Evolutionary conservation across 2,329 filamentous ascomycete genomes (phyloP).

Genomic region (Aureobasidium leucospermi): DNA sequence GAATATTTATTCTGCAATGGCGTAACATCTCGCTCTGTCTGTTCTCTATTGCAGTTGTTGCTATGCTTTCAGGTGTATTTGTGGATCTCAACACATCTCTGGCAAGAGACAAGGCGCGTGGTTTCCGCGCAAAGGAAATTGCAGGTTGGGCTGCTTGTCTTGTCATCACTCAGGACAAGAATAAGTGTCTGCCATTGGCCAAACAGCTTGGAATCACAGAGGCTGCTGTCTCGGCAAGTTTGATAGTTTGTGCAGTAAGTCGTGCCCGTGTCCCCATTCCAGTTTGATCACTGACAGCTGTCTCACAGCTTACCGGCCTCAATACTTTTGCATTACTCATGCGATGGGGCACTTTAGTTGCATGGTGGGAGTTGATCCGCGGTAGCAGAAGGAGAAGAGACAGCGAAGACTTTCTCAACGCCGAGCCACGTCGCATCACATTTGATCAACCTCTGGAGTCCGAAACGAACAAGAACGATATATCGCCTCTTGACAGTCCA

Average conservation of each 20-base stretch:
- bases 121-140: slow-evolving; percentile 37
- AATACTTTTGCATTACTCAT: slow-evolving; percentile 71
- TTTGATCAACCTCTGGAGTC: slow-evolving; percentile 6
- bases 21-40: slow-evolving; percentile 72
- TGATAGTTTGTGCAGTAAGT: slow-evolving; percentile 64
- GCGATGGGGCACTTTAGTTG: slow-evolving; percentile 66
- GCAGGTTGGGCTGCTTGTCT: slow-evolving; percentile 61
- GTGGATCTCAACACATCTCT: slow-evolving; percentile 64
- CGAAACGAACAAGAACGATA: not conserved
- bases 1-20: slow-evolving; percentile 76
- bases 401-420: not conserved
- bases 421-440: not conserved
- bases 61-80: slow-evolving; percentile 77
- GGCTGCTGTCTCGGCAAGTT: slow-evolving; percentile 61
- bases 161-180: slow-evolving; percentile 47
- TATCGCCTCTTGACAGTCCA: not conserved
- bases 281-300: not conserved
- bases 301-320: slow-evolving; percentile 61
- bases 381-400: slow-evolving; percentile 9
- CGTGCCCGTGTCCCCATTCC: not conserved
- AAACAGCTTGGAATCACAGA: slow-evolving; percentile 58
- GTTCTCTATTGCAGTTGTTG: slow-evolving; percentile 69
- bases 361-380: slow-evolving; percentile 60
- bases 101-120: slow-evolving; percentile 37
- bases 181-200: slow-evolving; percentile 53